phyloP scores from a whole-genome alignment of 1,139 yeast species.

The Lipomyces yarrowii region DNA sequence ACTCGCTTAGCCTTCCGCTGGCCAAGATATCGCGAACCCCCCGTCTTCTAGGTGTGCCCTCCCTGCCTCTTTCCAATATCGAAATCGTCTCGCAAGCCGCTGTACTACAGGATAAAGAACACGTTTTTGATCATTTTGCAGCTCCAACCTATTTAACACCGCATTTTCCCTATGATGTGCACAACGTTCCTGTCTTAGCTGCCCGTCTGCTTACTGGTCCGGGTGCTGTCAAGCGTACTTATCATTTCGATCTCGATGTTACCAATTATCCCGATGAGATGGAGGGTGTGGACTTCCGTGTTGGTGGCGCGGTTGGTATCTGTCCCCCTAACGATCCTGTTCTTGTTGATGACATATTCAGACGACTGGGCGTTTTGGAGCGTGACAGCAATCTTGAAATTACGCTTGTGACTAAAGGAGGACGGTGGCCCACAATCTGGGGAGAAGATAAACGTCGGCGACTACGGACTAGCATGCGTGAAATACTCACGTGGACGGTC shows the following conservation, averaged over 20 bases:
- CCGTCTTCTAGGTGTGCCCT: slow-evolving; percentile 16
- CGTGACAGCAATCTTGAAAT: slow-evolving; percentile 24
- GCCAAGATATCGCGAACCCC: slow-evolving; percentile 14
- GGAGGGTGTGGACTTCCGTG: slow-evolving; percentile 36
- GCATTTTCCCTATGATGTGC: slow-evolving; percentile 35
- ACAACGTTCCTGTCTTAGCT: slow-evolving; percentile 32
- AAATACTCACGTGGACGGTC: slow-evolving; percentile 36
- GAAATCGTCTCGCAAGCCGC: not conserved
- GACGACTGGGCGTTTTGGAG: slow-evolving; percentile 23
- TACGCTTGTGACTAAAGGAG: slow-evolving; percentile 32
- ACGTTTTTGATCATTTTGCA: slow-evolving; percentile 3
- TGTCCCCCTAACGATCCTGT: slow-evolving; percentile 35
- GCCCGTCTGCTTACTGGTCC: slow-evolving; percentile 33
- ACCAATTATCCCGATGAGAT: slow-evolving; percentile 36
- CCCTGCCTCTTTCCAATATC: slow-evolving; percentile 12
- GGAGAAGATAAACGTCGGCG: slow-evolving; percentile 35
- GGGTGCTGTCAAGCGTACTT: slow-evolving; percentile 36
- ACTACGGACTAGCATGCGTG: slow-evolving; percentile 33
- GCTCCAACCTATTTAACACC: slow-evolving; percentile 35
- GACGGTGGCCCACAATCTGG: slow-evolving; percentile 39
- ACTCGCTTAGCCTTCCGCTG: slow-evolving; percentile 27
- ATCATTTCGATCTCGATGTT: slow-evolving; percentile 36
- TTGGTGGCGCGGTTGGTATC: slow-evolving; percentile 39
- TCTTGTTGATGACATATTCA: slow-evolving; percentile 33
- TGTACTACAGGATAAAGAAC: not conserved